Base-by-base conservation (phyloP, 108 stramenopile species). In the Stephanodiscus minutulus region DNA sequence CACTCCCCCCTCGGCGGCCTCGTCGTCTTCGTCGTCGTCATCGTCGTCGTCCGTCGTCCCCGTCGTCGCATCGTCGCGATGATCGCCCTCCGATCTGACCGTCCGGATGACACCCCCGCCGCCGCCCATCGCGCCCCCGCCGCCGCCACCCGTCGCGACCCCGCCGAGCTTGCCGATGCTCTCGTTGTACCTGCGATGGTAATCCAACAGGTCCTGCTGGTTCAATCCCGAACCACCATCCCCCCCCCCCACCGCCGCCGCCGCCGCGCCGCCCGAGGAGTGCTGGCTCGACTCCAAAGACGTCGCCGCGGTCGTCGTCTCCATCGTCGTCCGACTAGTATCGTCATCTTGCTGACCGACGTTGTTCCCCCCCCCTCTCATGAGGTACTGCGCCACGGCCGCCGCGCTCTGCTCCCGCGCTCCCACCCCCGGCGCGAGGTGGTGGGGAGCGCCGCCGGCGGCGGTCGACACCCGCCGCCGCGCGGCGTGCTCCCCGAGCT, bases 311-410 rank as follows among this genome's bases (percentile, higher is more conserved):
- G 35, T 63, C 31, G 21, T 63, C 37, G 36, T 24, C 20, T 12
- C 46, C 13, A 13, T 65, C n/a, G 9, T 20, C 0, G 24, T 55
- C 25, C 37, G 18, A 1, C 12, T 35, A 29, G 22, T n/a, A 17
- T 56, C 18, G 52, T 18, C 27, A 29, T 48, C 33, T 17, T 9
- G 20, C 10, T 39, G 33, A n/a, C 28, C 33, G n/a, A n/a, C n/a
- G n/a, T n/a, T n/a, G n/a, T n/a, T n/a, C 36, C 25, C 25, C 13
- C 59, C 68, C 18, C 47, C 41, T 28, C 65, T 52, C 65, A 83
- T 83, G 11, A 83, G 54, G 64, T 79, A 83, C n/a, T 75, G 75
- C 13, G 77, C 82, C 29, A 83, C 77, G 13, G 77, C 66, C 10
- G 82, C 82, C 7, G 83, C 78, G 46, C 64, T 62, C 44, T 77